Conservation (phyloP, 129 eudicot species). For the Calendula officinalis region DNA sequence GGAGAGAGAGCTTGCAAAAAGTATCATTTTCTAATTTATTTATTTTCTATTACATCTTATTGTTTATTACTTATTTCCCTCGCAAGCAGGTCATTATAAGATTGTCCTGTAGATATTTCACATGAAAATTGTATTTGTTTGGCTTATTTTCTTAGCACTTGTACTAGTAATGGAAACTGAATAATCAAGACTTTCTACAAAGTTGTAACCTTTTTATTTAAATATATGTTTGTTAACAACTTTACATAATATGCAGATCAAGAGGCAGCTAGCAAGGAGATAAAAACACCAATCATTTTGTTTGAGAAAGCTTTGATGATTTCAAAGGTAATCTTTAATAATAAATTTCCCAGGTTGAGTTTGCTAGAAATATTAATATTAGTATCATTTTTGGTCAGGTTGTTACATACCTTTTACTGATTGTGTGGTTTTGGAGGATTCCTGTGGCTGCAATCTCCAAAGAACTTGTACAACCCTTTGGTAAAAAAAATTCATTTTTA, state of each 20-base stretch:
- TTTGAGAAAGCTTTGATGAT: slow-evolving; percentile 38
- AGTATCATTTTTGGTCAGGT: slow-evolving; percentile 31
- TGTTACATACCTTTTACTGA: slow-evolving; percentile 39
- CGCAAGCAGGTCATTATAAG: slow-evolving; percentile 2
- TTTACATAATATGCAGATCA: slow-evolving; percentile 48
- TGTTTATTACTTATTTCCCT: neutral
- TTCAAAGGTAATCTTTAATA: slow-evolving; percentile 46
- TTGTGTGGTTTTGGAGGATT: slow-evolving; percentile 60
- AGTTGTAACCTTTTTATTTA: neutral
- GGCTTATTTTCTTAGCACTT: neutral
- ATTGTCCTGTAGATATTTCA: slow-evolving; percentile 1
- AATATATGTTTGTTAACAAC: slow-evolving; percentile 9
- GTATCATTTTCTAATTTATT: slow-evolving; percentile 41
- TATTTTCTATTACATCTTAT: slow-evolving; percentile 9
- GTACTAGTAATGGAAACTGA: neutral
- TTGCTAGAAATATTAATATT: slow-evolving; percentile 12
- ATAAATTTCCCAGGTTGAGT: slow-evolving; percentile 19
- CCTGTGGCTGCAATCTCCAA: slow-evolving; percentile 74
- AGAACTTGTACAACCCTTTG: slow-evolving; percentile 79
- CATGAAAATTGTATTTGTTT: neutral
- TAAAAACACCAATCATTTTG: slow-evolving; percentile 37
- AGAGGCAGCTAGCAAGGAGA: slow-evolving; percentile 45
- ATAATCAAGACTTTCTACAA: neutral
- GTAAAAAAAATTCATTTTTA: no score
- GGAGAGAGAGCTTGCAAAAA: slow-evolving; percentile 90